Conservation (phyloP, 2,329 filamentous ascomycete species). For the Talaromyces marneffei region DNA sequence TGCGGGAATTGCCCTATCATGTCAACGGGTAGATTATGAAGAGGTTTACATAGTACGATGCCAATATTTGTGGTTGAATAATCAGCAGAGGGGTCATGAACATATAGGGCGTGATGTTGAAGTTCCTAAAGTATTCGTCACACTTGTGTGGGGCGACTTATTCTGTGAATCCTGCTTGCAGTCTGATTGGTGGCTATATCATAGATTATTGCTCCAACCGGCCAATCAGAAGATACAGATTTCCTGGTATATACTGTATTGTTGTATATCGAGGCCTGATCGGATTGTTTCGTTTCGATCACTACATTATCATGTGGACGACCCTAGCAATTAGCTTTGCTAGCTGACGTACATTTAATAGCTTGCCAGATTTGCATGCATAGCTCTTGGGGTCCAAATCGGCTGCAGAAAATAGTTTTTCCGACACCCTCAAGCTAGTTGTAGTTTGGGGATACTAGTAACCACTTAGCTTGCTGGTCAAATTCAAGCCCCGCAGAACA, state of each 20-base stretch:
- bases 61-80: too few relatives aligned
- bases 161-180: neutral
- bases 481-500: neutral
- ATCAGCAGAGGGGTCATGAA: neutral
- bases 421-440: neutral
- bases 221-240: neutral
- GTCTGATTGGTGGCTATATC: neutral
- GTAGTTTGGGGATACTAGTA: neutral
- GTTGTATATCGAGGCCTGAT: neutral
- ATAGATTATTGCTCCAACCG: neutral
- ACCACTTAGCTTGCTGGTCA: neutral
- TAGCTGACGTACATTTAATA: neutral
- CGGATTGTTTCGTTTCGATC: neutral
- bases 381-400: neutral
- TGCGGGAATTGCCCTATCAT: neutral
- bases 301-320: neutral
- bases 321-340: neutral
- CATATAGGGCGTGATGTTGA: neutral
- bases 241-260: neutral
- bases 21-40: neutral
- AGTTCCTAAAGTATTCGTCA: too few relatives aligned
- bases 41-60: neutral
- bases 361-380: neutral
- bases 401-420: neutral
- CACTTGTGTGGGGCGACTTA: neutral